Base-by-base conservation (phyloP, 441 rosid species). In the Populus hybrid region DNA sequence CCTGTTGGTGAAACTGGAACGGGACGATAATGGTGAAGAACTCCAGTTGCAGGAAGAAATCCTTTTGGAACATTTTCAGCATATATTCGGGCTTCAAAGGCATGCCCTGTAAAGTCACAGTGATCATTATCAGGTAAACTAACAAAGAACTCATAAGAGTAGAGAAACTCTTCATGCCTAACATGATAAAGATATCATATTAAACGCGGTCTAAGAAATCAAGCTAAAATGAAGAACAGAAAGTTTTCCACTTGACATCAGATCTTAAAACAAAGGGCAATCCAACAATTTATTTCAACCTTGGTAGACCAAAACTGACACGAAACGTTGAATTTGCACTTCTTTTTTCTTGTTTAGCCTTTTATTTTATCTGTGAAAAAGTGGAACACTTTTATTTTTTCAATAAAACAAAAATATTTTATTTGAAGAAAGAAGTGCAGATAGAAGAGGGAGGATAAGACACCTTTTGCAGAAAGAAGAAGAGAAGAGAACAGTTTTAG, bases 31-130 rank as follows among this genome's bases (percentile, higher is more conserved):
- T 89, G 95, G 87, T 89, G 92, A 74, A 95, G 97, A 83, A 90
- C 88, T 73, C 99, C 98, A 70, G 97, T 89, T 64, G 98, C 98
- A 75, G 99, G 98, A 83, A 95, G 99, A 87, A 94, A 95, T 76
- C 98, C 97, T 77, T 89, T 95, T 7, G 89, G 84, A 82, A 94
- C 97, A 83, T 95, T 95, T 91, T 95, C 99, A 74, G 99, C 99
- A 72, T 95, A 92, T 84, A 94, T 94, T 65, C 97, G 85, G 57
- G 98, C 95, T 87, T 95, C 99, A 89, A 95, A 95, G 79, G 99
- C 95, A 76, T 94, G 97, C 76, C 99, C 99, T 92, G 85, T 84
- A 79, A 84, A 85, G 57, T 46, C 18, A 46, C 18, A 14, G 19
- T 46, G 57, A 46, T 46, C 57, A 46, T 46, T 11, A 46, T 3